phyloP scores from a whole-genome alignment of 1,284 basidiomycete species.

The Puccinia triticina region DNA sequence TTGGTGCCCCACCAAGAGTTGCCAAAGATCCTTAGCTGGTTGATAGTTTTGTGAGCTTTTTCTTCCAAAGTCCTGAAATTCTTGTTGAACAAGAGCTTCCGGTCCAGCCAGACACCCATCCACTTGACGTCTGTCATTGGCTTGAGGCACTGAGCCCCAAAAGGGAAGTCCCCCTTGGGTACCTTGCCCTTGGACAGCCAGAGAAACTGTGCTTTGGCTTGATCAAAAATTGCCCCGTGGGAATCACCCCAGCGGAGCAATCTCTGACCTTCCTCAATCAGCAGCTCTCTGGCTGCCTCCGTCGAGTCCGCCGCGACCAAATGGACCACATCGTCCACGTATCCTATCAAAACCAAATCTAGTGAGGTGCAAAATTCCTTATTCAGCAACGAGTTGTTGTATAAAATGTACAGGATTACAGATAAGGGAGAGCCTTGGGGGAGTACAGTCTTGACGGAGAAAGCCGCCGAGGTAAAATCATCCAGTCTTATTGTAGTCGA shows the following conservation, averaged over 20 bases:
- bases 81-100: background rate
- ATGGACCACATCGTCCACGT: conserved; percentile 5
- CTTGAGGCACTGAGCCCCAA: background rate
- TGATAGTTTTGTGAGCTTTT: background rate
- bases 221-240: background rate
- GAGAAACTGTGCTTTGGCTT: background rate
- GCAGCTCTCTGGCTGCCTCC: too few species aligned
- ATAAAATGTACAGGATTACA: conserved; percentile 23
- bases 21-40: background rate
- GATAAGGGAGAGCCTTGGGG: conserved; percentile 16
- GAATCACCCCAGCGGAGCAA: background rate
- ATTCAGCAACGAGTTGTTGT: background rate
- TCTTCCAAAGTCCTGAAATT: too few species aligned
- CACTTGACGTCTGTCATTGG: background rate
- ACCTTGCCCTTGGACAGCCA: background rate
- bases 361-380: background rate
- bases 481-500: background rate
- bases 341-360: background rate
- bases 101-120: too few species aligned
- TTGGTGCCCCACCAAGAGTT: background rate
- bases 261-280: background rate
- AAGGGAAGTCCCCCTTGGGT: too few species aligned
- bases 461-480: background rate
- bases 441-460: background rate
- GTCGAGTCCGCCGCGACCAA: background rate